Base-by-base conservation (phyloP, 1,284 basidiomycete genomes). In the Sparassis latifolia region DNA sequence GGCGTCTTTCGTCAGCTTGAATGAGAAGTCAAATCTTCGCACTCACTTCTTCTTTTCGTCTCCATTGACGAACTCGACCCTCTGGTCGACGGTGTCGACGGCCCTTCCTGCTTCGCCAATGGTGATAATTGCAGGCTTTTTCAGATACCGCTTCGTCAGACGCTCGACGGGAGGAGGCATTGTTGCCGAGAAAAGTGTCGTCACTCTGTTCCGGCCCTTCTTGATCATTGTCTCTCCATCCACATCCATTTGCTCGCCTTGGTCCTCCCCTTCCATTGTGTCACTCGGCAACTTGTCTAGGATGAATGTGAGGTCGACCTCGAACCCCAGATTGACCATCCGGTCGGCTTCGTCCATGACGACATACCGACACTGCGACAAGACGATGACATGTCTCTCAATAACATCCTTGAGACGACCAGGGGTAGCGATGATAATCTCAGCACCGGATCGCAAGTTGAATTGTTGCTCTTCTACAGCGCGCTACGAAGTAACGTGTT, bases 331-430 rank as follows among this genome's bases (percentile, higher is more conserved):
- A 64, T 97, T 87, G 51, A 99, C 93, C 96, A 99, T 98, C 50
- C 95, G 83, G 69, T 99, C 96, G 20, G 97, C 97, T 74, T 99
- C 96, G 69, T 99, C 97, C 93, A 99, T 96, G 56, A 99, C 95
- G 48, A 99, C 86, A 65, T 98, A 99, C 1, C 91, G 91, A 69
- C 96, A 98, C 70, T 99, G 96, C 3, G 88, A 88, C 46, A 99
- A 80, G 37, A 99, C 95, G 35, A 99, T 77, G 45, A 98, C 92
- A 66, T 92, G 92, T 44, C 94, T 83, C 70, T 99, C 96, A 54
- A 99, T 86, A 56, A 97, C 92, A 68, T 99, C 97, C 70, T 97
- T 96, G 43, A 99, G 77, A 69, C 96, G 90, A 71, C 96, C 96
- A 2, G 97, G 97, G 0, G 96, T 99, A 29, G 96, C 97, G 57